Conservation (phyloP, 805 yeast species). For the Ogataea ganodermae region DNA sequence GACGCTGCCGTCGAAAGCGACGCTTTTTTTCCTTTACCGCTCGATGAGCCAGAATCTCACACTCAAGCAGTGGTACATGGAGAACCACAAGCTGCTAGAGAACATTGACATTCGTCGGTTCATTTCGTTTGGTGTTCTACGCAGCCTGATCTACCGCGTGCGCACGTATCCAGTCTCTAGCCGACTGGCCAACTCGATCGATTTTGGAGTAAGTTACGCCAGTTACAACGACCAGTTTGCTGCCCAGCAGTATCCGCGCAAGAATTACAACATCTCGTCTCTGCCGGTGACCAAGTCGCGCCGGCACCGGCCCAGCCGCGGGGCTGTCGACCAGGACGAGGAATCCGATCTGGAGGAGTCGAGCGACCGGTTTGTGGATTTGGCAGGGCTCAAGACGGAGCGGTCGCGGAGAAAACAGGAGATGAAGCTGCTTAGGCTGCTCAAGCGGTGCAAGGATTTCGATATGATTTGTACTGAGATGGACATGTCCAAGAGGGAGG, state of each 20-base stretch:
- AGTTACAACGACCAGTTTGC: conserved; percentile 8
- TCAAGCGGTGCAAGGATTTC: conserved; percentile 55
- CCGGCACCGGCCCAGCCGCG: conserved; percentile 26
- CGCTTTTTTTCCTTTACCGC: conserved; percentile 71
- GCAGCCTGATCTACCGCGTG: conserved; percentile 81
- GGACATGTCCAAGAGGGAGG: conserved; percentile 54
- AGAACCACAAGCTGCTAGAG: conserved; percentile 56
- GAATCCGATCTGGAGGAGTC: conserved; percentile 18
- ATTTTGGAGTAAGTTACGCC: conserved; percentile 22
- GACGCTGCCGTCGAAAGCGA: conserved; percentile 60
- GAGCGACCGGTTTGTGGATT: conserved; percentile 27
- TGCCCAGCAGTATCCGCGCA: conserved; percentile 6
- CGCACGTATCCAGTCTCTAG: conserved; percentile 69
- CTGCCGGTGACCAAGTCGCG: conserved; percentile 24
- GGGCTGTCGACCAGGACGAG: conserved; percentile 12
- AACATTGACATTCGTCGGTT: conserved; percentile 83
- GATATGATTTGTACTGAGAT: conserved; percentile 74
- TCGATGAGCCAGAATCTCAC: conserved; percentile 77
- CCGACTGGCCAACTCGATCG: conserved; percentile 41
- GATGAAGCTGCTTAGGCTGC: conserved; percentile 42
- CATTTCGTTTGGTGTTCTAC: conserved; percentile 80
- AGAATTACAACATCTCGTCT: conserved; percentile 20
- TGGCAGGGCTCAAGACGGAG: conserved; percentile 23
- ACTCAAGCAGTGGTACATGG: conserved; percentile 78
- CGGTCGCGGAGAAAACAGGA: conserved; percentile 34